These are phyloP conservation scores for Phaeophleospora eucalypticola DNA, from an alignment of 2,329 filamentous ascomycete species.

Conservation along the genomic window DNA sequence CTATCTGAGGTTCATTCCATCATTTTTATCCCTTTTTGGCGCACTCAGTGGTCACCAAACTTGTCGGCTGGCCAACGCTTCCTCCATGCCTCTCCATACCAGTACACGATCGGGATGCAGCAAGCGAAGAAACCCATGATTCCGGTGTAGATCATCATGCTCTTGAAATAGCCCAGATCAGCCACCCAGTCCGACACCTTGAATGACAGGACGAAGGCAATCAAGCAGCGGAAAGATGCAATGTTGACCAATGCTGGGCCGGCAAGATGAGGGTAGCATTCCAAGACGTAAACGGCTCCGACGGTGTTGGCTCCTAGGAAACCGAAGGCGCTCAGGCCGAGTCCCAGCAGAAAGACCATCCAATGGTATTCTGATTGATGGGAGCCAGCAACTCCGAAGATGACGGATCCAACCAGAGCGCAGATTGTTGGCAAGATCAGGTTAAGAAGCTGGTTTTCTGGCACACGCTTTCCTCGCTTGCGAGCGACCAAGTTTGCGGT, in stretches of 20 bases:
- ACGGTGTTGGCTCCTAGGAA: conserved; percentile 31
- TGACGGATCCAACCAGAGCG: conserved; percentile 24
- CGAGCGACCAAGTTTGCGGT: conserved; percentile 26
- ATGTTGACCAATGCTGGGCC: conserved; percentile 32
- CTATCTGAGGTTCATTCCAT: no score
- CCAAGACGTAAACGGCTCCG: conserved; percentile 30
- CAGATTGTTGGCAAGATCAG: conserved; percentile 26
- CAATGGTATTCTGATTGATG: conserved; percentile 23
- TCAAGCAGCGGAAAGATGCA: conserved; percentile 29
- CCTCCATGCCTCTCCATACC: conserved; percentile 20
- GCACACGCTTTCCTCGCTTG: conserved; percentile 25
- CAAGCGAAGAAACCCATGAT: conserved; percentile 24
- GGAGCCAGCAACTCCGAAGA: conserved; percentile 28
- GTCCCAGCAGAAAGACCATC: conserved; percentile 25
- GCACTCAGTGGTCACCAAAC: no score
- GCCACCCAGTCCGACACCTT: conserved; percentile 27
- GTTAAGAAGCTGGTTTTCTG: conserved; percentile 30
- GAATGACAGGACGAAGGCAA: conserved; percentile 30
- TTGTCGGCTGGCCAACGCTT: conserved; percentile 20
- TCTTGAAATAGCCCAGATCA: conserved; percentile 25
- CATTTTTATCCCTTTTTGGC: no score
- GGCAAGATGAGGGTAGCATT: conserved; percentile 31
- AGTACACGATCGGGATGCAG: conserved; percentile 27
- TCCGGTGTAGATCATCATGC: conserved; percentile 29
- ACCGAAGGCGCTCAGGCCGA: conserved; percentile 29